Evolutionary conservation across 140 eudicot species (phyloP), one percentile per base, ranked within the genome.

Genomic region (Ambrosia hybrid): DNA sequence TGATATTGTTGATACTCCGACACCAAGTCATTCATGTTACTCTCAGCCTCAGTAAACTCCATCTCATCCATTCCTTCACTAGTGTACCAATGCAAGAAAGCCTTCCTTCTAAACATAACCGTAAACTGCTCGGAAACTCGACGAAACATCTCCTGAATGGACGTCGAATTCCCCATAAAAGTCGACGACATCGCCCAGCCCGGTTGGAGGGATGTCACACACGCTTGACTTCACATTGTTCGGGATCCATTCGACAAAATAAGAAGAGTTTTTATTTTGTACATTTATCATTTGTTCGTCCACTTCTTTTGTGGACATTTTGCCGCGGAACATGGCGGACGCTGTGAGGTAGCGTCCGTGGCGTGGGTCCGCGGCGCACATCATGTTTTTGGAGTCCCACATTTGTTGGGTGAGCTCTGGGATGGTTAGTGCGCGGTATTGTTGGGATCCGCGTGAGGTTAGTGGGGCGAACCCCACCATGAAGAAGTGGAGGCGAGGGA

Each of bases 311-410:
- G 96, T 88, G 37, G 92, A 84, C 96, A 89, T 89, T 73, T 86
- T 89, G 41, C 92, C 92, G 0, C 92, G 76, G 74, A 89, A 89
- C 90, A 89, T 80, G 63, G 92, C 96, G 0, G 96, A 86, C 17
- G 96, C 96, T 2, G 96, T 86, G 2, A 89, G 83, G 82, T 89
- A 89, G 30, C 92, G 88, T 2, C 96, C 96, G 68, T 89, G 96
- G 34, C 96, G 96, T 2, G 96, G 95, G 66, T 88, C 95, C 1
- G 95, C 95, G 1, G 95, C 95, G 55, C 95, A 88, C 95, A 88
- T 88, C 95, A 88, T 88, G 89, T 89, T 89, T 71, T 89, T 89
- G 14, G 96, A 78, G 55, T 89, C 96, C 94, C 96, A 89, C 94
- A 89, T 86, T 59, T 89, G 96, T 74, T 87, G 93, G 53, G 93